Base-by-base conservation (phyloP, 2,329 filamentous ascomycete genomes). In the Phialophora verrucosa region DNA sequence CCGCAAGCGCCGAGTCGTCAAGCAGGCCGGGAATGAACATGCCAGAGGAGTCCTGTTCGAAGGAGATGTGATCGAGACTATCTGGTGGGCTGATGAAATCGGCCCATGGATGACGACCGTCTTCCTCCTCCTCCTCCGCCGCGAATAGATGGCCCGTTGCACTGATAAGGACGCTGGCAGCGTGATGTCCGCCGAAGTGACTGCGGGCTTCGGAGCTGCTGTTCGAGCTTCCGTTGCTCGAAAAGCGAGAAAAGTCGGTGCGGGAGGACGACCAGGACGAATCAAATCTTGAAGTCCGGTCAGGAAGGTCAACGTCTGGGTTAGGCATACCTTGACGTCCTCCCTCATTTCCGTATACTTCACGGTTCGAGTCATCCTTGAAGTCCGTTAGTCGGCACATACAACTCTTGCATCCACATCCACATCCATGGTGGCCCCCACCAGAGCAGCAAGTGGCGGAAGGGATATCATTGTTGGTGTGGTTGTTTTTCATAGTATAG, bases 321-420 rank as follows among this genome's bases (percentile, higher is more conserved):
- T 32, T 35, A 8, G 58, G 58, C 27, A 62, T 58, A 59, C 8
- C 11, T 32, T n/a, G 53, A 54, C 38, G 58, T 25, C 58, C 63
- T 12, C 63, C 59, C 29, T 63, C 58, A 14, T 50, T 55, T 27
- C 42, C 50, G 49, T 65, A 65, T 2, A 7, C 20, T 14, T 59
- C 59, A 20, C 59, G 42, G 55, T 58, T 65, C 31, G 66, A 50
- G 17, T 65, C 59, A 31, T 65, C 55, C 49, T 55, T 49, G 23
- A 68, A 59, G 14, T 25, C n/a, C 5, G 17, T 55, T 32, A 55
- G 59, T 47, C 55, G 62, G 50, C 66, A 63, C 31, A 47, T 31
- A 59, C 66, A 68, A 11, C 32, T 32, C 29, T 17, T n/a, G 50
- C 65, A 68, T n/a, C 59, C 54, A 59, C 65, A 68, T 32, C 54